Evolutionary conservation across 2,329 filamentous ascomycete genomes (phyloP), one percentile per base, ranked within the genome.

Genomic region (Fusarium euwallaceae): DNA sequence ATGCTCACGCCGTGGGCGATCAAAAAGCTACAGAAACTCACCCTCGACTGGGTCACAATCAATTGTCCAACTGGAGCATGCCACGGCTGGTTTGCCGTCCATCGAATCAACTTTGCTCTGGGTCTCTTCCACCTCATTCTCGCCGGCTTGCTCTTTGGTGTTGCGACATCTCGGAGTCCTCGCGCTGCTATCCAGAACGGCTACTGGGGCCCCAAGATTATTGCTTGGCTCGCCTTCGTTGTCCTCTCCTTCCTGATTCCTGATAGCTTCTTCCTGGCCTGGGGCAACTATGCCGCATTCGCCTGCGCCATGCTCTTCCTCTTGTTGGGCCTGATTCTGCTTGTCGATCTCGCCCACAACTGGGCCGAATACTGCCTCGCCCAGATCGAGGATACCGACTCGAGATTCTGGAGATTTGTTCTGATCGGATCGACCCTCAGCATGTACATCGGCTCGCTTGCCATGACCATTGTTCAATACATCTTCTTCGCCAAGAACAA

Each of bases 1-100:
- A 98, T 98, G 95, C 95, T 99, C 86, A 99, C 97, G 24, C 94
- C 95, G 63, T 99, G 97, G 97, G 97, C 97, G 37, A 94, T 99
- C 81, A 94, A 98, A 80, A 98, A 98, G 83, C 88, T 99, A 7
- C 92, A 98, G 84, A 91, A 97, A 75, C 88, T 98, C 64, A 97
- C 95, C 14, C 89, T 99, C 75, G 95, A 98, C 84, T 98, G 98
- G 81, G 95, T 99, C 86, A 95, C 95, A 80, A 97, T 99, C 81
- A 93, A 93, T 80, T 99, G 97, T 82, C 92, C 94, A 32, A 95
- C 94, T 60, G 94, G 96, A 77, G 90, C 96, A 81, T 99, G 97
- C 82, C 94, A 97, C 81, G 97, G 97, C 77, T 99, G 97, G 91
- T 92, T 98, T 58, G 97, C 97, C 8, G 96, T 98, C 48, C 96